Base-by-base conservation (phyloP, 2,329 filamentous ascomycete species). In the Scortechinia acanthostroma region DNA sequence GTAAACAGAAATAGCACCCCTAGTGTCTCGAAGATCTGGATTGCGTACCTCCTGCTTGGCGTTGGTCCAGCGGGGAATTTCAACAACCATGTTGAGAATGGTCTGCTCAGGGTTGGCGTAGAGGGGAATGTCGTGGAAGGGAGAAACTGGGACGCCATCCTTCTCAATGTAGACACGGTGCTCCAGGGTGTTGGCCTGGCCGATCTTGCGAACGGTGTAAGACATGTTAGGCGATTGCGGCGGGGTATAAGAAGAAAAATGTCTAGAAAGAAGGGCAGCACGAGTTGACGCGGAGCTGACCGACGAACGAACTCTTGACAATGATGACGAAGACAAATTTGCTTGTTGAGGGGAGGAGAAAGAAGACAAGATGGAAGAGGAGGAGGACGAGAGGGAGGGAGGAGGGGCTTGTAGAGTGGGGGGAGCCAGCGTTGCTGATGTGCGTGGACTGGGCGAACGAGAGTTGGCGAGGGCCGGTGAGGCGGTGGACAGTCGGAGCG, bases 1-100 rank as follows among this genome's bases (percentile, higher is more conserved):
- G 25, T 10, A 30, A n/a, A 30, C 10, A 30, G 25, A 17, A 16
- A n/a, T 2, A 1, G 19, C 16, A 20, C 42, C 13, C 30, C 3
- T 3, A 28, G 19, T 3, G n/a, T n/a, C n/a, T n/a, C 13, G 20
- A 20, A 10, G 16, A 46, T 56, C 4, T 46, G 66, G 63, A 68
- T 20, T 68, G 47, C 21, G 63, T 64, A 50, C 68, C 64, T 23
- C 59, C 49, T 22, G 65, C 60, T 25, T 57, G 56, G 4, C 64
- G 42, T 67, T 60, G 1, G 58, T 62, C 65, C 66, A 69, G 33
- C 64, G 53, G 1, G 66, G 66, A 5, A 69, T 67, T 51, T 69
- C 66, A 1, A 68, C 60, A 10, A 65, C 59, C 10, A 63, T 59
- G 54, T 60, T 65, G 52, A 68, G 55, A 30, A 66, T 55, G 20